A percentile compares a stretch with the other conserved stretches of the same genome.
phyloP scores from a whole-genome alignment of 371 early-diverging fungal species.

The Mucor racemosus region DNA sequence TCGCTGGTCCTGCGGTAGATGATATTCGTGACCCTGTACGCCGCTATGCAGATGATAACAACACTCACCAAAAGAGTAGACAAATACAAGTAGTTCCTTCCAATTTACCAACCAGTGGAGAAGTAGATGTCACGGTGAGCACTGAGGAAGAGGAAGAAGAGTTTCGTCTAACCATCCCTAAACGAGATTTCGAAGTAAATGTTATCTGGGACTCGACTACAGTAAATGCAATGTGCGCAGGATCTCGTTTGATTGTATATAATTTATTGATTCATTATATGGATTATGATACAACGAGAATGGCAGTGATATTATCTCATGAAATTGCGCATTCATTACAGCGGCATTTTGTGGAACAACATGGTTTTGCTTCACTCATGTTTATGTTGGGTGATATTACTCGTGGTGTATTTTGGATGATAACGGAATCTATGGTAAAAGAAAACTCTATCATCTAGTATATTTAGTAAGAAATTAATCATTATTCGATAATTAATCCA shows the following conservation, averaged over 20 bases:
- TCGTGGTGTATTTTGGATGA: slow-evolving; percentile 52
- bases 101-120: not conserved
- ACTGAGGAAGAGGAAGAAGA: slow-evolving; percentile 11
- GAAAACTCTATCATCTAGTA: not conserved
- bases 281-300: slow-evolving; percentile 54
- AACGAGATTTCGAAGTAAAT: slow-evolving; percentile 34
- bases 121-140: not conserved
- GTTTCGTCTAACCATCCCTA: slow-evolving; percentile 12
- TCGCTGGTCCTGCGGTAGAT: slow-evolving; percentile 42
- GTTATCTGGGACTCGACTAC: slow-evolving; percentile 46
- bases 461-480: not conserved
- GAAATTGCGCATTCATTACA: slow-evolving; percentile 69
- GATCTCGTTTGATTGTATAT: slow-evolving; percentile 46
- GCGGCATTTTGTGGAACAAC: slow-evolving; percentile 65
- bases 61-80: not conserved
- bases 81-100: slow-evolving; percentile 9
- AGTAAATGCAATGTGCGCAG: slow-evolving; percentile 54
- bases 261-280: slow-evolving; percentile 52
- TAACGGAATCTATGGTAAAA: slow-evolving; percentile 42
- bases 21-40: slow-evolving; percentile 53
- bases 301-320: slow-evolving; percentile 67
- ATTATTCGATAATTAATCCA: not conserved
- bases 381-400: slow-evolving; percentile 55
- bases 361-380: slow-evolving; percentile 55
- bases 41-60: slow-evolving; percentile 15